Evolutionary conservation across 495 filamentous ascomycete species (phyloP).

Genomic region (Penicillium waksmanii): DNA sequence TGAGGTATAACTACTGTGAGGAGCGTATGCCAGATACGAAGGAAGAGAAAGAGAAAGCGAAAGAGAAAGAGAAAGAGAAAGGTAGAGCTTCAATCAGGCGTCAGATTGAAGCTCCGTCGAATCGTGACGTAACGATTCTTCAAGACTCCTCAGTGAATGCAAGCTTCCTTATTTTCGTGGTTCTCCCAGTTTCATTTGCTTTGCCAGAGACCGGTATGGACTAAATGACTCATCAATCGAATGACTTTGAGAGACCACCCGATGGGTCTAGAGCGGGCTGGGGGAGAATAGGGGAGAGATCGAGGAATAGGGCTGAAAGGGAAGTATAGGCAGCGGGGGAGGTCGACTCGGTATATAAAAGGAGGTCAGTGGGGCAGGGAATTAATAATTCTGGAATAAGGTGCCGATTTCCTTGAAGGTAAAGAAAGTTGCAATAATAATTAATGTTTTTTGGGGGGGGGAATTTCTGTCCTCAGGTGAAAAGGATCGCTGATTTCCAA

Average conservation of each 20-base stretch:
- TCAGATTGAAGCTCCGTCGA: constrained; percentile 26
- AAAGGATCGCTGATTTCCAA: constrained; percentile 27
- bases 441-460: neutral
- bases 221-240: constrained; percentile 5
- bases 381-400: constrained; percentile 16
- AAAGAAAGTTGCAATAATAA: neutral
- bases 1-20: constrained; percentile 6
- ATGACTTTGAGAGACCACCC: neutral
- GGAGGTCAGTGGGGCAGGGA: constrained; percentile 11
- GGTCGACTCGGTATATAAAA: constrained; percentile 21
- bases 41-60: constrained; percentile 4
- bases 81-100: constrained; percentile 21
- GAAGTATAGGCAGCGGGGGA: constrained; percentile 22
- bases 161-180: constrained; percentile 3
- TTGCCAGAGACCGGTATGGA: neutral
- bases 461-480: neutral
- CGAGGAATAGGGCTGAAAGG: constrained; percentile 28
- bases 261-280: constrained; percentile 2
- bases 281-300: neutral
- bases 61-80: neutral
- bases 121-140: constrained; percentile 35
- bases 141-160: constrained; percentile 13
- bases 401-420: constrained; percentile 7
- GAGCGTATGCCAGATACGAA: neutral
- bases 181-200: constrained; percentile 5